A percentile compares a stretch with the other conserved stretches of the same genome.
These are phyloP conservation scores for Podosphaera aphanis DNA, from an alignment of 2,329 filamentous ascomycete genomes.

Conservation along the genomic window DNA sequence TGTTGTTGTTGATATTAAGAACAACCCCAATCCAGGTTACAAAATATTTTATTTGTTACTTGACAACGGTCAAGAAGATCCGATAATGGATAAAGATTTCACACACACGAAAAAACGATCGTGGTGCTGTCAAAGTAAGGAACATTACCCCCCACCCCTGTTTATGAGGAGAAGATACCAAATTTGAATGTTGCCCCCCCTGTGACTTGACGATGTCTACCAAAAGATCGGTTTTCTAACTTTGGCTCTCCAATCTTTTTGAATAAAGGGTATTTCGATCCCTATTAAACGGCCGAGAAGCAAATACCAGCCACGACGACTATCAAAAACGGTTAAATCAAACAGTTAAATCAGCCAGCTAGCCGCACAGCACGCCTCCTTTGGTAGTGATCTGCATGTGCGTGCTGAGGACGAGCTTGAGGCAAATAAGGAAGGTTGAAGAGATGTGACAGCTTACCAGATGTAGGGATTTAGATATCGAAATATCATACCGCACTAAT, in stretches of 20 bases:
- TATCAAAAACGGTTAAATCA: not conserved
- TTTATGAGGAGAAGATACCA: not conserved
- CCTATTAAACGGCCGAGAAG: not conserved
- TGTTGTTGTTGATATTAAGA: not conserved
- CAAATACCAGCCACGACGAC: slow-evolving; percentile 1
- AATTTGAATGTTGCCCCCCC: not conserved
- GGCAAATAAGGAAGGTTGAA: not conserved
- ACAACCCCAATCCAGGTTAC: not conserved
- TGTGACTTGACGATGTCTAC: not conserved
- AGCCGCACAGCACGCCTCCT: not conserved
- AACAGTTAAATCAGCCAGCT: not conserved
- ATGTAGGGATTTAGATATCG: not conserved
- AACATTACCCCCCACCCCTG: not conserved
- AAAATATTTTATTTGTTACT: not conserved
- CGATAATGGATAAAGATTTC: not conserved
- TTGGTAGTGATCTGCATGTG: not conserved
- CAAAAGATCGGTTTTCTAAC: not conserved
- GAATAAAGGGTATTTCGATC: not conserved
- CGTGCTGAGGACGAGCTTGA: not conserved
- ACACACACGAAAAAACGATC: not conserved
- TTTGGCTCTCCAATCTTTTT: slow-evolving; percentile 1
- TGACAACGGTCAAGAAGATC: not conserved
- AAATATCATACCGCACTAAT: not conserved
- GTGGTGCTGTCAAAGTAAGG: not conserved
- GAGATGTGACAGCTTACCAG: not conserved